Evolutionary conservation across 768 basidiomycete genomes (phyloP), one percentile per base, ranked within the genome.

Genomic region (Mycena leptocephala): DNA sequence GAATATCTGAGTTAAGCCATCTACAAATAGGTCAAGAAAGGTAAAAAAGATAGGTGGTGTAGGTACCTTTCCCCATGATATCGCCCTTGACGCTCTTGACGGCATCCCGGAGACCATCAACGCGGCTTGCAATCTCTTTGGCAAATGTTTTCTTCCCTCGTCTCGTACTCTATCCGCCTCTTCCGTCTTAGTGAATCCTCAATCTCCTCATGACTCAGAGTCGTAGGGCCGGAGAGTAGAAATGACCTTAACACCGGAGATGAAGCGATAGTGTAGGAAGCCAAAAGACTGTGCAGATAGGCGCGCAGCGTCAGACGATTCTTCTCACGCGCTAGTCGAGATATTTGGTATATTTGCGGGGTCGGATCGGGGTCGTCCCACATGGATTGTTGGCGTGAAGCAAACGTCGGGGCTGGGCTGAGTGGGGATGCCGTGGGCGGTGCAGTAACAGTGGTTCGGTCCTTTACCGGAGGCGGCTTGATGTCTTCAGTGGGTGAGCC

Each of bases 301-400:
- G 97, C 93, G 24, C 98, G 93, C 22, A 99, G 91, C 0, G 98
- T 99, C 5, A 99, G 88, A 18, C 98, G 89, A 80, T 99, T 99
- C 90, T 97, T 98, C 84, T 99, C 98, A 30, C 98, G 89, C 1
- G 96, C 89, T 26, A 98, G 89, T 39, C 92, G 92, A 26, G 89
- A 88, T 32, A 87, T 78, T 13, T 78, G 77, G 0, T 78, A 83
- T 30, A 78, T 76, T 24, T 78, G 71, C 63, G 81, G 75, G 3
- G 84, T 77, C 24, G 80, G 69, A 28, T 69, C 62, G 32, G 77
- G 70, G 70, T 70, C 56, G 66, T 78, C 51, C 73, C 78, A 79
- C 59, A 71, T 76, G 51, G 77, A 62, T 72, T 76, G 76, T 67
- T 75, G 76, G 10, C 61, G 79, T 14, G 76, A 72, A 41, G 75